Base-by-base conservation (phyloP, 306 rosid genomes). In the Biancaea sappan region DNA sequence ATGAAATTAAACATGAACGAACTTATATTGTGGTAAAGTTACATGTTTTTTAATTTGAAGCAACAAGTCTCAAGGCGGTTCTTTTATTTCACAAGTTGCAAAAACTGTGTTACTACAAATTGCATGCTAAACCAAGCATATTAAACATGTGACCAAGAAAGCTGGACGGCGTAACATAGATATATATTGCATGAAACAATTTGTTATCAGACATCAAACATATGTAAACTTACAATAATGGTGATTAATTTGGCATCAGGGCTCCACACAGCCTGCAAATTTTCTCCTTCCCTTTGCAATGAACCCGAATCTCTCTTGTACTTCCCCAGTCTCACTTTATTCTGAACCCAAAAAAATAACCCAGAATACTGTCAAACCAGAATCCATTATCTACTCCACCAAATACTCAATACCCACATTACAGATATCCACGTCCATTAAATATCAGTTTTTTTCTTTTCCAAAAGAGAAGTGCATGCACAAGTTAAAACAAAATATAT, bases 181-280 rank as follows among this genome's bases (percentile, higher is more conserved):
- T 19, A 47, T 44, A 18, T 67, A 41, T 71, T 10, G 52, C 51
- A 71, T 12, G 53, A 65, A 81, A 43, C 52, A 47, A 74, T 64
- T 26, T 15, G 14, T 21, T 6, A 51, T 14, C 37, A 48, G 48
- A 31, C 35, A 74, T 63, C 64, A 78, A 66, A 8, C 31, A 58
- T 19, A 10, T 25, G 53, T 24, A 34, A 48, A 53, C 92, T 88
- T 85, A 94, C 98, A 77, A 91, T 85, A 79, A 94, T 75, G 54
- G 96, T 96, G 3, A 94, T 86, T 77, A 94, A 75, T 83, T 94
- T 91, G 69, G 89, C 74, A 83, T 94, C 98, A 54, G 96, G 96
- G 73, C 98, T 94, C 98, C 97, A 91, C 78, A 86, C 92, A 1
- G 98, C 98, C 90, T 88, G 94, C 89, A 87, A 18, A 83, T 94